A percentile compares a stretch with the other conserved stretches of the same genome.
Evolutionary conservation across 345 rosid genomes (phyloP).

Genomic region (Crucihimalaya himalaica): DNA sequence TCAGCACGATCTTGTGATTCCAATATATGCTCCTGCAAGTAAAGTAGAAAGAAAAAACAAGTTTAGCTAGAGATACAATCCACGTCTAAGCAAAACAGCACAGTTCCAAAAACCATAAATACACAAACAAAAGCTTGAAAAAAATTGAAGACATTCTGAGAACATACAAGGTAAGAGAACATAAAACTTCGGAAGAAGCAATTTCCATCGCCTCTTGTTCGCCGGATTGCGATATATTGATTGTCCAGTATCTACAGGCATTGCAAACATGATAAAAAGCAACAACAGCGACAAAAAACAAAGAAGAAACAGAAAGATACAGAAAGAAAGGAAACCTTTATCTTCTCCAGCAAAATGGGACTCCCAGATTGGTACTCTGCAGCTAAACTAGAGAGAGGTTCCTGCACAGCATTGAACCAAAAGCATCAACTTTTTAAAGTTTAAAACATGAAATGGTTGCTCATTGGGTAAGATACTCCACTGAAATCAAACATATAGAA

Average conservation of each 20-base stretch:
- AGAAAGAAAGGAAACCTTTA: conserved; percentile 56
- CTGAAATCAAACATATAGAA: neutral
- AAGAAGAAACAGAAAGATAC: conserved; percentile 1
- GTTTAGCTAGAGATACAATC: conserved; percentile 19
- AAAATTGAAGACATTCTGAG: neutral
- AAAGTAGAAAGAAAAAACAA: conserved; percentile 23
- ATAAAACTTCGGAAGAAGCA: conserved; percentile 97
- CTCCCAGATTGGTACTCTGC: conserved; percentile 88
- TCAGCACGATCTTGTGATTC: conserved; percentile 80
- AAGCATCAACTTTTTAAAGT: neutral
- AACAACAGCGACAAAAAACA: neutral
- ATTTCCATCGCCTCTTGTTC: conserved; percentile 98
- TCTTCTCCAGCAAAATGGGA: conserved; percentile 86
- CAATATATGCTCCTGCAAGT: conserved; percentile 74
- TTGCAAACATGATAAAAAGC: conserved; percentile 4
- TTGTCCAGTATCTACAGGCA: conserved; percentile 62
- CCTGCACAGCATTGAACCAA: conserved; percentile 52
- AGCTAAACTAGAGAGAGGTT: conserved; percentile 81
- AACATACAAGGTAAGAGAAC: conserved; percentile 92
- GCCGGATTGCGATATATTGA: conserved; percentile 73
- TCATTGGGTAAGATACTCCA: neutral
- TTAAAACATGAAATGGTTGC: neutral
- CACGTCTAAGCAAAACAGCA: conserved; percentile 21
- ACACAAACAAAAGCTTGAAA: neutral
- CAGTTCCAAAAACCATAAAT: neutral